These are phyloP conservation scores for Rhazya stricta DNA, from an alignment of 257 asterid genomes.

Conservation along the genomic window DNA sequence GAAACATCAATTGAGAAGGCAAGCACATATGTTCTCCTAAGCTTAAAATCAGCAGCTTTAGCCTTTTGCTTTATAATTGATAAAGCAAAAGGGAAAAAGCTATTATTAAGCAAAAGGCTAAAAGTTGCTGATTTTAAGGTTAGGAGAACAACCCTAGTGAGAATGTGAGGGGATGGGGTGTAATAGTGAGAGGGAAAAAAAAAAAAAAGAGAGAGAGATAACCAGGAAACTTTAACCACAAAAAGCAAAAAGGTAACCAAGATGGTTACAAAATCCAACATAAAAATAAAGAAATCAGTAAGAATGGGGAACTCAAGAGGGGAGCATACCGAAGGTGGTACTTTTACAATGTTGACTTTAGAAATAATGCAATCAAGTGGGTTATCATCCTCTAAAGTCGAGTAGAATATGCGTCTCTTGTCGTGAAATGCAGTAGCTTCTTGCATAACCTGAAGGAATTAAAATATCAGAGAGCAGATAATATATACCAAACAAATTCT, in stretches of 20 bases:
- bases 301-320: not conserved
- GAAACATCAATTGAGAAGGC: conserved; percentile 11
- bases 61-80: no score
- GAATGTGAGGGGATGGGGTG: no score
- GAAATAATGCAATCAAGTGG: conserved; percentile 75
- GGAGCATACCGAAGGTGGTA: conserved; percentile 50
- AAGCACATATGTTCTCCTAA: conserved; percentile 1
- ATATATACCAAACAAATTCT: conserved; percentile 2
- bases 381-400: conserved; percentile 71
- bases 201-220: not conserved
- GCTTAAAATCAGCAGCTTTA: no score
- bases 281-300: not conserved
- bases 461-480: conserved; percentile 12
- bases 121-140: no score
- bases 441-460: conserved; percentile 54
- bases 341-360: conserved; percentile 52
- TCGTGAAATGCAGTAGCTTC: conserved; percentile 56
- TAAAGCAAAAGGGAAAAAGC: no score
- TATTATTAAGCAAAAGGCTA: no score
- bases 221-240: not conserved
- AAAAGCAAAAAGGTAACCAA: not conserved
- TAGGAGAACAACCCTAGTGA: no score
- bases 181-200: not conserved
- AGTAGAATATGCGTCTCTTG: conserved; percentile 75
- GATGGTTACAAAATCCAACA: not conserved